Base-by-base conservation (phyloP, 2,329 filamentous ascomycete genomes). In the Fusarium bactridioides region DNA sequence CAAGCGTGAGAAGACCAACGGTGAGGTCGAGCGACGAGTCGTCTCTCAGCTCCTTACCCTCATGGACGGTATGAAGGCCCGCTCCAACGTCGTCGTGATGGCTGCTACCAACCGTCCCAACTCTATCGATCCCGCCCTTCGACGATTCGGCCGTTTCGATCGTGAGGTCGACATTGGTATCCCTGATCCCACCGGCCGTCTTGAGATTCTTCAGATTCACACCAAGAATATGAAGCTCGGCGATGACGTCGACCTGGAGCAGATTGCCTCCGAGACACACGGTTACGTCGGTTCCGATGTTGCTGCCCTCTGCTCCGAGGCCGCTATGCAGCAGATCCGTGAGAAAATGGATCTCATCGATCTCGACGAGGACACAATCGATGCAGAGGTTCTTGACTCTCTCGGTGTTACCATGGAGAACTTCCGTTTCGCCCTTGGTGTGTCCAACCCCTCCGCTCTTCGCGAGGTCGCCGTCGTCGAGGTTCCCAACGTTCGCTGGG, bases 271-370 rank as follows among this genome's bases (percentile, higher is more conserved):
- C 35, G 96, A 99, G 87, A 99, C 96, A 51, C 96, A 99, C 87
- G 96, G 96, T 86, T 99, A 98, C 79, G 96, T 99, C 75, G 96
- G 96, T 87, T 98, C 96, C 37, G 96, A 99, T 92, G 88, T 99
- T 83, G 96, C 96, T 67, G 97, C 96, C 35, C 94, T 99, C 69
- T 99, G 96, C 86, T 99, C 96, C 11, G 96, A 99, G 85, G 96
- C 96, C 81, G 96, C 96, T 73, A 99, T 99, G 96, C 96, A 99
- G 84, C 96, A 99, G 86, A 99, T 99, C 84, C 95, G 96, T 86
- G 96, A 99, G 86, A 99, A 99, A 92, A 99, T 99, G 96, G 96
- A 99, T 82, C 90, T 99, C 74, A 99, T 99, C 77, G 96, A 99
- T 84, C 89, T 99, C 38, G 96, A 99, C 74, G 96, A 99, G 86